Evolutionary conservation across 441 rosid species (phyloP).

Genomic region (Hura crepitans): DNA sequence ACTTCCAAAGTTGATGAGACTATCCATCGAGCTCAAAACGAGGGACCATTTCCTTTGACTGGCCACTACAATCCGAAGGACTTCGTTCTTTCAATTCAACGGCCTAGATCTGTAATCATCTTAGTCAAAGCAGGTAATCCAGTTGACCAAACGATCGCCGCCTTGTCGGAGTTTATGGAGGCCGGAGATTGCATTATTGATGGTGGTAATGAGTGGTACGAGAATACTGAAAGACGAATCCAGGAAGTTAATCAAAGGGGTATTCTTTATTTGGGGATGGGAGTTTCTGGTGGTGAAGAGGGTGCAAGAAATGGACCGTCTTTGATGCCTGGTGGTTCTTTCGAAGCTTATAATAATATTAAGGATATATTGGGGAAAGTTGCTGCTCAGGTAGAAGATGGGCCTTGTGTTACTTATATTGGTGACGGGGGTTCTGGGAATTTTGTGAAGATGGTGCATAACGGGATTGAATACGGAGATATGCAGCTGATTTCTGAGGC

Average conservation of each 20-base stretch:
- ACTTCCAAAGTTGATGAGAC: constrained; percentile 87
- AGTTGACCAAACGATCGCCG: constrained; percentile 82
- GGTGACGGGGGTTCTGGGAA: constrained; percentile 97
- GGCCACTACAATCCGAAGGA: constrained; percentile 77
- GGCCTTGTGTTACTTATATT: constrained; percentile 88
- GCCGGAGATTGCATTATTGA: constrained; percentile 85
- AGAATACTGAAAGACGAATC: constrained; percentile 85
- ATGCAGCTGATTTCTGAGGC: constrained; percentile 94
- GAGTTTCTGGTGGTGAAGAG: constrained; percentile 93
- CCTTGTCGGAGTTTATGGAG: constrained; percentile 69
- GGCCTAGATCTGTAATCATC: constrained; percentile 86
- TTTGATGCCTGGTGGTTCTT: constrained; percentile 91
- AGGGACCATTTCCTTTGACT: constrained; percentile 68
- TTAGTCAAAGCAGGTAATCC: constrained; percentile 91
- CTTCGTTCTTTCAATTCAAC: constrained; percentile 77
- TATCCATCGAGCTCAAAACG: constrained; percentile 53
- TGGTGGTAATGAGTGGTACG: constrained; percentile 95
- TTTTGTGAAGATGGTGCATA: constrained; percentile 95
- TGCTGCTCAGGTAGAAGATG: constrained; percentile 95
- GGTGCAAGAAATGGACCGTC: constrained; percentile 94
- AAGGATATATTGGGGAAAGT: constrained; percentile 64
- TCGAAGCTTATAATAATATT: constrained; percentile 65
- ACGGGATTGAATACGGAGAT: constrained; percentile 91
- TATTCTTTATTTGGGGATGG: constrained; percentile 82
- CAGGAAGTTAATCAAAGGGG: constrained; percentile 51